Percentiles rank a stretch among this genome's conserved stretches.
Evolutionary conservation across 495 filamentous ascomycete genomes (phyloP).

Genomic region (Acidiella bohemica): DNA sequence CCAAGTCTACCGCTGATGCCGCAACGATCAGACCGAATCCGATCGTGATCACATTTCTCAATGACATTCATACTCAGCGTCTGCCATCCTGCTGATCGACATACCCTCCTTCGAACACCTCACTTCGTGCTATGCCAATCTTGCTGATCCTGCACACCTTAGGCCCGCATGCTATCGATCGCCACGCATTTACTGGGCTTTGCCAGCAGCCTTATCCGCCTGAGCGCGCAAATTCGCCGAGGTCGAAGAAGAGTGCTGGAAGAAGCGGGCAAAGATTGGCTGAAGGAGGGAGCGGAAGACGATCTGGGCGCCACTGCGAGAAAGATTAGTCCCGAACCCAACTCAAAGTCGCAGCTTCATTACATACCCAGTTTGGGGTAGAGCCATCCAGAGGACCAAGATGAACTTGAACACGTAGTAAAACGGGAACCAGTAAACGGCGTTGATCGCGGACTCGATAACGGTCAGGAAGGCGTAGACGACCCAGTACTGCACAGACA

Average conservation of each 20-base stretch:
- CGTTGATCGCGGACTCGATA: constrained; percentile 80
- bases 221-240: constrained; percentile 82
- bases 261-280: constrained; percentile 83
- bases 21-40: too few relatives aligned
- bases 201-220: constrained; percentile 57
- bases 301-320: constrained; percentile 71
- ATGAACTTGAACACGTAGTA: constrained; percentile 99
- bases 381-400: constrained; percentile 90
- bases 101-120: neutral
- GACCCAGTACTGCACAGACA: constrained; percentile 72
- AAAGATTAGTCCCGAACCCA: neutral
- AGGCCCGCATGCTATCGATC: neutral
- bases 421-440: constrained; percentile 99
- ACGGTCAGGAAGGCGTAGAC: constrained; percentile 88
- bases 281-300: constrained; percentile 94
- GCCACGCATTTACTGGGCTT: constrained; percentile 21
- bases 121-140: neutral
- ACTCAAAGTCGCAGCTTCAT: neutral
- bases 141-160: neutral
- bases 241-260: constrained; percentile 56
- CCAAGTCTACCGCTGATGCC: too few relatives aligned
- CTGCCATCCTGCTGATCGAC: too few relatives aligned
- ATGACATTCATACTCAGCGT: too few relatives aligned
- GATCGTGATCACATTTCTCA: too few relatives aligned
- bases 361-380: constrained; percentile 78